These are phyloP conservation scores for Xylaria sp. DNA, from an alignment of 2,329 filamentous ascomycete species.

Conservation along the genomic window DNA sequence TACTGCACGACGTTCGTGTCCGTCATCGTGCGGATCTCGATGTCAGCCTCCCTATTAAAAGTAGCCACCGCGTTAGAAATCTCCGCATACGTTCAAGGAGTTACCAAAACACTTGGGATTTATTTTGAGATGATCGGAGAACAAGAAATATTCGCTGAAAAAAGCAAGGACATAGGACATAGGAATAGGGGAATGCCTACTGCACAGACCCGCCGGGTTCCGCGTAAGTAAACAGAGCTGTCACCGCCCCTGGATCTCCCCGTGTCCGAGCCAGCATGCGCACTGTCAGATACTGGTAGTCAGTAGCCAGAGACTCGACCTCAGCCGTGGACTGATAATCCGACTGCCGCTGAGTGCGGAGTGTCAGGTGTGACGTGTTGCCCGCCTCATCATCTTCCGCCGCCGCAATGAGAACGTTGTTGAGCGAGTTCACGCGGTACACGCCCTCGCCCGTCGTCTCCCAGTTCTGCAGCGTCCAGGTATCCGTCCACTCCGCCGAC, in stretches of 20 bases:
- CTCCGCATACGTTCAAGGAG: neutral
- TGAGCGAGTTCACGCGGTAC: conserved; percentile 53
- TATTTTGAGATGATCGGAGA: neutral
- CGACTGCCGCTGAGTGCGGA: conserved; percentile 58
- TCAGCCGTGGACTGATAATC: conserved; percentile 62
- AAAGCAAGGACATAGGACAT: neutral
- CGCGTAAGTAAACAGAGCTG: conserved; percentile 65
- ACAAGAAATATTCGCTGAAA: neutral
- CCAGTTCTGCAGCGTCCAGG: conserved; percentile 48
- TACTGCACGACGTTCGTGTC: conserved; percentile 60
- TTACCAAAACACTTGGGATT: neutral
- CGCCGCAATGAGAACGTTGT: conserved; percentile 59
- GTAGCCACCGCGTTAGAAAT: conserved; percentile 8
- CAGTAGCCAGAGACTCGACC: conserved; percentile 53
- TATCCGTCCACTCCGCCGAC: conserved; percentile 45
- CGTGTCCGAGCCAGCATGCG: conserved; percentile 60
- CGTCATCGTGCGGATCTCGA: conserved; percentile 63
- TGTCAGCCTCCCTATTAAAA: conserved; percentile 57
- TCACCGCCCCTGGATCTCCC: conserved; percentile 60
- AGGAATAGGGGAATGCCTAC: conserved; percentile 6
- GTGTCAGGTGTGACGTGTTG: conserved; percentile 56
- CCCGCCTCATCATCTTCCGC: conserved; percentile 53
- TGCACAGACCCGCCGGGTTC: conserved; percentile 55
- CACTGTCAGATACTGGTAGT: conserved; percentile 55
- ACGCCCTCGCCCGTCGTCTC: conserved; percentile 45